Base-by-base conservation (phyloP, 805 yeast species). In the Ogataea minuta region DNA sequence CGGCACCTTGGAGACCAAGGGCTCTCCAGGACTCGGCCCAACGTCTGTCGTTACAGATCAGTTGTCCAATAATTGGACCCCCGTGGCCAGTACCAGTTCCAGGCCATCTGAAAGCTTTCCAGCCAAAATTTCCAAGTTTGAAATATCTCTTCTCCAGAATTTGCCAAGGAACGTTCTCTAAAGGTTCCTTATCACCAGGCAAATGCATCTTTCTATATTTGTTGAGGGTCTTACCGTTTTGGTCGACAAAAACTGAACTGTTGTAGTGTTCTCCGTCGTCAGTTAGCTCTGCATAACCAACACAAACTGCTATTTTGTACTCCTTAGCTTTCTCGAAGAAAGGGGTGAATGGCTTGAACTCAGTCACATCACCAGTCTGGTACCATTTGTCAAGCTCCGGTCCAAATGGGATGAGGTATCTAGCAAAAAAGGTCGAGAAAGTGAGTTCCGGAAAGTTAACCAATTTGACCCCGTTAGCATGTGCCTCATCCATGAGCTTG, bases 11-110 rank as follows among this genome's bases (percentile, higher is more conserved):
- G 2, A 64, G 47, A 9, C 65, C 68, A 31, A 63, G 60, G 20
- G 48, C 39, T 48, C 67, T 55, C 68, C 69, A 64, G 9, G 67
- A 60, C 39, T 64, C 69, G 6, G 67, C 61, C 69, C 69, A 64
- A 46, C 68, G 56, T 49, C 69, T 56, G 44, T 64, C 69, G 35
- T 64, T 64, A 49, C 69, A 64, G 23, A 64, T 64, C 40, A 64
- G 45, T 54, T 62, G 63, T 23, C 69, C 68, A 19, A 59, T 45
- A 21, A 62, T 62, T 14, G 63, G 59, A 34, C 63, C 67, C 12
- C 49, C 49, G 12, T 42, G 28, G 6, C 49, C 49, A 9, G 63
- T 56, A 54, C 64, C 60, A 6, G 62, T 60, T n/a, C 63, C 64
- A 17, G 62, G 46, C 20, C 65, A 47, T 36, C 59, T 51, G 39